Base-by-base conservation (phyloP, 331 rosid species). In the Arachis monticola region DNA sequence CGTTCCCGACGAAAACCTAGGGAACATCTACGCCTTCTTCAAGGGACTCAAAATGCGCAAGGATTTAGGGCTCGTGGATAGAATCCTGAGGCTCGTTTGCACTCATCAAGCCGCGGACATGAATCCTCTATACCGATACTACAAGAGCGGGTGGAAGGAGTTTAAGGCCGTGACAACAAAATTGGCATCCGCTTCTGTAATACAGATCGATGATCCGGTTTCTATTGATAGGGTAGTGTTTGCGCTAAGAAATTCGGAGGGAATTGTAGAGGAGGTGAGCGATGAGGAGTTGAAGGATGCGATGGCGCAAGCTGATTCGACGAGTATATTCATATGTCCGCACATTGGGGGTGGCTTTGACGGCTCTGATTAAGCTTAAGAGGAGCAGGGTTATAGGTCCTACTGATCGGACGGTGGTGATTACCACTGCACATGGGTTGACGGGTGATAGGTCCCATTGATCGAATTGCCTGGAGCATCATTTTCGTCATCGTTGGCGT, bases 161-260 rank as follows among this genome's bases (percentile, higher is more conserved):
- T 92, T 90, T 70, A 71, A 78, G 53, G 67, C 96, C 0, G 83
- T 90, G 63, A 87, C 60, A 66, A 94, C 96, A 0, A 77, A 75
- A 12, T 22, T 91, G 0, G 90, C 97, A 0, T 92, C 88, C 27
- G 97, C 97, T 0, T 88, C 94, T 0, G 96, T 96, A 2, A 92
- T 92, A 35, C 97, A 92, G 81, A 92, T 92, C 17, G 97, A 96
- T 3, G 97, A 92, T 45, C 96, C 97, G 1, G 96, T 92, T 79
- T 90, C 96, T 0, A 92, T 92, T 0, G 94, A 90, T 4, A 79
- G 97, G 73, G 97, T 96, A 0, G 97, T 90, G 72, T 60, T 75
- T 74, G 96, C 97, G 1, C 57, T 90, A n/a, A 60, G 75, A 80
- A 85, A 77, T 38, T 87, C 90, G 0, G 41, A 87, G 6, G 97